These are phyloP conservation scores for Piedraia hortae DNA, from an alignment of 2,329 filamentous ascomycete species.

Conservation along the genomic window DNA sequence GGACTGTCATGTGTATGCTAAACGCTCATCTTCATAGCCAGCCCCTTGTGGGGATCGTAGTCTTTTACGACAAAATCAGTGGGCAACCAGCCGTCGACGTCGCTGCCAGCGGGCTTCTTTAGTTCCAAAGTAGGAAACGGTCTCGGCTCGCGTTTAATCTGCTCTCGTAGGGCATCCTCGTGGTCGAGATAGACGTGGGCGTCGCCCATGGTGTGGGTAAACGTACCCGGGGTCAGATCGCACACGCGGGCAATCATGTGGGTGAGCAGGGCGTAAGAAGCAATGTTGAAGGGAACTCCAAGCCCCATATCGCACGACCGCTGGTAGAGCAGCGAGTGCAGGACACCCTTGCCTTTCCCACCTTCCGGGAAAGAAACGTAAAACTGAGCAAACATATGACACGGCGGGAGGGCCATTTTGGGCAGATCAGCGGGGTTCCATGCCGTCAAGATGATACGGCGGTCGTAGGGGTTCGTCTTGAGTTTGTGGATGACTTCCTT, in stretches of 20 bases:
- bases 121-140: slow-evolving; percentile 61
- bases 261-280: slow-evolving; percentile 72
- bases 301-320: slow-evolving; percentile 90
- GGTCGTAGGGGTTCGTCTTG: slow-evolving; percentile 57
- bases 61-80: slow-evolving; percentile 72
- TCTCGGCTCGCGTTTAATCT: slow-evolving; percentile 53
- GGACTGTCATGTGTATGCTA: too few relatives aligned
- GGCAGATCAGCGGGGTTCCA: slow-evolving; percentile 78
- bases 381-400: slow-evolving; percentile 95
- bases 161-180: slow-evolving; percentile 56
- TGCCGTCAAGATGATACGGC: slow-evolving; percentile 67
- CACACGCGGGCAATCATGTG: slow-evolving; percentile 85
- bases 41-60: slow-evolving; percentile 72
- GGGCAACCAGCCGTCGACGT: slow-evolving; percentile 68
- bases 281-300: slow-evolving; percentile 94
- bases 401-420: slow-evolving; percentile 79
- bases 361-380: slow-evolving; percentile 49
- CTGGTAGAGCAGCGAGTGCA: slow-evolving; percentile 82
- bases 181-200: slow-evolving; percentile 93
- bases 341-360: slow-evolving; percentile 30
- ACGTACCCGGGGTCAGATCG: slow-evolving; percentile 54
- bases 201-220: slow-evolving; percentile 93
- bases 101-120: slow-evolving; percentile 34
- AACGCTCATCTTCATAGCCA: slow-evolving; percentile 99
- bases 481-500: slow-evolving; percentile 75